Evolutionary conservation across 169 alveolate genomes (phyloP), one percentile per base, ranked within the genome.

Genomic region (Plasmodium billcollinsi): DNA sequence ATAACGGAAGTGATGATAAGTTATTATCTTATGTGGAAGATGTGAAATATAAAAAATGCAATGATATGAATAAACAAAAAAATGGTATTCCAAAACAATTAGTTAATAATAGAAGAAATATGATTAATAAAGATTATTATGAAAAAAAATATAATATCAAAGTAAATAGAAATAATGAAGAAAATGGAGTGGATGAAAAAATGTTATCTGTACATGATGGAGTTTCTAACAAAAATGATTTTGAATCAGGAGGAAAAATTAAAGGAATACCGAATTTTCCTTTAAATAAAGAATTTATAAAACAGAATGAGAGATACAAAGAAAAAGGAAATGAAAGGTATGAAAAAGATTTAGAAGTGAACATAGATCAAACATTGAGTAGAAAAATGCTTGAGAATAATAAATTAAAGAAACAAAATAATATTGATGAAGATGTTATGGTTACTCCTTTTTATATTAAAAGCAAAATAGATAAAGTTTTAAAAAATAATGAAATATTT

Each of bases 391-490:
- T 83, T 63, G 85, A 71, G 59, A 83, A 83, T 73, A 83, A 70
- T 83, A 73, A 83, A 70, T 62, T 83, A 63, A 83, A 83, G 91
- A 71, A 70, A 39, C 74, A 63, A 54, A 45, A 83, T 83, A 73
- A 67, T 69, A 83, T 26, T 49, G 56, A 83, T 83, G 91, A 83
- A 2, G 91, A 83, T 6, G 24, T 56, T 71, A 56, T 83, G 50
- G 72, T 73, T n/a, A 83, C 91, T 26, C 91, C 91, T 14, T 83
- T 83, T 83, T 83, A 83, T 83, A 83, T 83, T 24, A 83, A 83
- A 83, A 83, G 91, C 29, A 83, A 83, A 83, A 83, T 83, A 43
- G 91, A 83, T 20, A 83, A 83, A 47, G 91, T 83, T 45, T 62
- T 83, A 43, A 83, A 83, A 61, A 83, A 83, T 63, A 69, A 66